Base-by-base conservation (phyloP, 2,329 filamentous ascomycete genomes). In the Mollisiaceae sp. region DNA sequence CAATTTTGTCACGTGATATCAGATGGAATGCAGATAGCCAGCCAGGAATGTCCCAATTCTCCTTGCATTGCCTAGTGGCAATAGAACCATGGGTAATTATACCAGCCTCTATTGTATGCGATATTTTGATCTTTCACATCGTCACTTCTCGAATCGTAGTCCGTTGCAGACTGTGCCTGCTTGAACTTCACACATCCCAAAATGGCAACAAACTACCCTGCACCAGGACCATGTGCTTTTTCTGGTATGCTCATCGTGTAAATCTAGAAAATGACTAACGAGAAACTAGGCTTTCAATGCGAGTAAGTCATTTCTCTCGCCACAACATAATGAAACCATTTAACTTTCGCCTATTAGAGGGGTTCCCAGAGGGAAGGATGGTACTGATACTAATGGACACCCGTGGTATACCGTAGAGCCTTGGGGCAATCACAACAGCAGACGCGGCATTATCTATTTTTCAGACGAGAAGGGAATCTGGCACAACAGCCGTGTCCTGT, bases 281-380 rank as follows among this genome's bases (percentile, higher is more conserved):
- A 14, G 22, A 8, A 39, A 14, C n/a, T 14, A 65, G 64, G 65
- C 0, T 12, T 59, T 59, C 61, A 66, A 32, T 43, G 59, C 45
- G 65, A 66, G 65, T 66, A 55, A 45, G 57, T 45, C 22, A n/a
- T 20, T 39, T 45, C 58, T 50, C 15, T 1, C 5, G 35, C 14
- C 20, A 12, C 24, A 35, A 50, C 50, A 5, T 8, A 32, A 8
- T 3, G 22, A 24, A 32, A 14, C 22, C 12, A 14, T 27, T 27
- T 54, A 54, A 54, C 15, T 27, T 54, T 8, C 5, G 8, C 1
- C 14, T 54, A 18, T 54, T 35, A 54, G 50, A 54, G 50, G 50
- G 6, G 8, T 3, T 14, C 50, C 50, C 1, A 54, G 18, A 35
- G 50, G 50, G 12, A 8, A 11, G 24, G 50, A 54, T 54, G 50